Evolutionary conservation across 1,139 yeast genomes (phyloP).

Genomic region (Pichia terricola): DNA sequence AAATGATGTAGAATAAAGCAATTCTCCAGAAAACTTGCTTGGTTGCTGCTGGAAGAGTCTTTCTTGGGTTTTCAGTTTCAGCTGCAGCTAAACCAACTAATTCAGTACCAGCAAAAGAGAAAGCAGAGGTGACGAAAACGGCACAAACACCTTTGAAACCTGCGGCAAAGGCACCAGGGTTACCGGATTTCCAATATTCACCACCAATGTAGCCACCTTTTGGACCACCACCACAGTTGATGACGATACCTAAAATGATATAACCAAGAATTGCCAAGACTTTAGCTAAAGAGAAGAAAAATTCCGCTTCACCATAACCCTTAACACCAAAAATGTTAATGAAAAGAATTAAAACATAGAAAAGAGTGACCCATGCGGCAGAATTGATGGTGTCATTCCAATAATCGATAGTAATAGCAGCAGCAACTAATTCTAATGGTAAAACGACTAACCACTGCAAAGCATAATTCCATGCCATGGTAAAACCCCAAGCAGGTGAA

Average conservation of each 20-base stretch:
- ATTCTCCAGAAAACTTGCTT: conserved; percentile 72
- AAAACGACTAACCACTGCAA: conserved; percentile 60
- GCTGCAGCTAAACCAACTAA: conserved; percentile 80
- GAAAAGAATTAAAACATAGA: conserved; percentile 45
- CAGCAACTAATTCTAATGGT: conserved; percentile 66
- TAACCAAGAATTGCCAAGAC: conserved; percentile 57
- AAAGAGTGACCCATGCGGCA: conserved; percentile 60
- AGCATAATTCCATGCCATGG: conserved; percentile 64
- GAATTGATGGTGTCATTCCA: conserved; percentile 52
- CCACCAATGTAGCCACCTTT: conserved; percentile 51
- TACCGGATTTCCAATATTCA: conserved; percentile 36
- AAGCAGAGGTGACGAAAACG: conserved; percentile 81
- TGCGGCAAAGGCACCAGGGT: conserved; percentile 52
- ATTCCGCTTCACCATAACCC: conserved; percentile 65
- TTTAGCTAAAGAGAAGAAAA: conserved; percentile 49
- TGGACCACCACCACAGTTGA: conserved; percentile 64
- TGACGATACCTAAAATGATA: conserved; percentile 58
- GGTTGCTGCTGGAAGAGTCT: conserved; percentile 56
- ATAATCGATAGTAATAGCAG: conserved; percentile 54
- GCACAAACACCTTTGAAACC: conserved; percentile 73
- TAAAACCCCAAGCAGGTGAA: conserved; percentile 67
- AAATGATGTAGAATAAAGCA: conserved; percentile 50
- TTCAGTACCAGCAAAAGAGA: conserved; percentile 79
- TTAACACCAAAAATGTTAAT: conserved; percentile 53
- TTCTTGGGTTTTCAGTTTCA: conserved; percentile 68